Conservation (phyloP, 116 monocot species). For the Trichopus zeylanicus region DNA sequence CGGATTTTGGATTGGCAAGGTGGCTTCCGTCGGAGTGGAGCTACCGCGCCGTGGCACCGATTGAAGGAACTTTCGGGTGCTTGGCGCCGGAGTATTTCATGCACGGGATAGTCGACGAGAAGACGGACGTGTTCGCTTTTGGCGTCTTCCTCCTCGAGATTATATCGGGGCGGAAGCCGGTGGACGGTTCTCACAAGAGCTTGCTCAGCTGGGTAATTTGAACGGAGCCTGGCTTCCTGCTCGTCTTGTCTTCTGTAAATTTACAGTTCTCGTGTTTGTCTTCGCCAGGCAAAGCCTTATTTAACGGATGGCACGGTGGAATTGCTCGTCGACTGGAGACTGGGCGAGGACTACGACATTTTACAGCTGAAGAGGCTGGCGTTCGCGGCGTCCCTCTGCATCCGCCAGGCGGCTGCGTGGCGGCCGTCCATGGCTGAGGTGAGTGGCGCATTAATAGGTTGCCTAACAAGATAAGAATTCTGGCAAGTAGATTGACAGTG, state of each 20-base stretch:
- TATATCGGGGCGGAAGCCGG: slow-evolving; percentile 74
- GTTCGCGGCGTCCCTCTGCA: slow-evolving; percentile 65
- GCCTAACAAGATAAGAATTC: not conserved
- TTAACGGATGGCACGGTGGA: slow-evolving; percentile 39
- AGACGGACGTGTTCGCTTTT: slow-evolving; percentile 78
- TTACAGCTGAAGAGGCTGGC: slow-evolving; percentile 47
- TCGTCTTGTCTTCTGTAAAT: not conserved
- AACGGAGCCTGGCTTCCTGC: not conserved
- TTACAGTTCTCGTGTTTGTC: too few species aligned
- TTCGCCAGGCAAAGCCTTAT: slow-evolving; percentile 61
- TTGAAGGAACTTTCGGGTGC: slow-evolving; percentile 90
- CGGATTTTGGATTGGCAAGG: slow-evolving; percentile 80
- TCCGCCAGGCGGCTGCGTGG: slow-evolving; percentile 39
- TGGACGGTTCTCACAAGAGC: slow-evolving; percentile 71
- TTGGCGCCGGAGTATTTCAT: slow-evolving; percentile 82
- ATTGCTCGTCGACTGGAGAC: slow-evolving; percentile 48
- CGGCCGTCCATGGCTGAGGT: slow-evolving; percentile 74
- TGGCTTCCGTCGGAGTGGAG: slow-evolving; percentile 68
- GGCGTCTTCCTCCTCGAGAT: slow-evolving; percentile 74
- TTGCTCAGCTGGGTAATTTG: slow-evolving; percentile 83
- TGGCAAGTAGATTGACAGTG: too few species aligned
- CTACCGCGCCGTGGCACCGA: slow-evolving; percentile 53
- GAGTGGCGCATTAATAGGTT: not conserved
- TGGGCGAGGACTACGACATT: slow-evolving; percentile 47
- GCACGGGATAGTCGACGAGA: slow-evolving; percentile 70